Evolutionary conservation across 768 basidiomycete species (phyloP), one percentile per base, ranked within the genome.

Genomic region (Pholiota conissans): DNA sequence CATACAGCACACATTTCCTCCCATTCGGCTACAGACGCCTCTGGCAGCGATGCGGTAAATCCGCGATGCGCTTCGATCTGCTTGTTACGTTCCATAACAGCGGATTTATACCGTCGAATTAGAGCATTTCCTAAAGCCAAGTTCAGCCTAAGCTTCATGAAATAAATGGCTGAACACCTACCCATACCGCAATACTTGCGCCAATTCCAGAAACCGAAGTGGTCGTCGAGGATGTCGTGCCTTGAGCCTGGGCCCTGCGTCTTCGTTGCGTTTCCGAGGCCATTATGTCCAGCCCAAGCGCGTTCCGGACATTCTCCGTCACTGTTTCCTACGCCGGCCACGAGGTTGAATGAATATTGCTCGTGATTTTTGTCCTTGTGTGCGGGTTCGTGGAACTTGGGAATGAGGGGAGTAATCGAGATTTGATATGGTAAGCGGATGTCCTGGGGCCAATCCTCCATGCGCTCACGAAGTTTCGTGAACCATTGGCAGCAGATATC

Each of bases 271-370:
- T 63, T 57, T 1, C 68, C 69, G 0, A 63, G 59, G 0, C 55
- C 52, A 55, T 76, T 74, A 8, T 66, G 49, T 0, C 30, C 50
- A 0, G 70, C 42, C 78, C 78, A 79, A 0, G 61, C 59, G 0
- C 66, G 59, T 35, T 79, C 75, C 0, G 70, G 67, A 0, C 58
- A 69, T 51, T 79, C 74, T 0, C 71, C 65, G 52, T 74, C 73
- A 0, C 67, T 66, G 0, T 65, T 57, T 2, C 70, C 73, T 24
- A 64, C 59, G 4, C 69, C 64, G 0, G 34, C 48, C 3, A 63
- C 35, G 27, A 57, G 65, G 50, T 73, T 73, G 52, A 73, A 59
- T 0, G 67, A 73, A 51, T 45, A 73, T 2, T 27, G 29, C 3
- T 62, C 52, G n/a, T 70, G 71, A 39, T 63, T 60, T 10, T 49